Conservation (phyloP, 495 filamentous ascomycete genomes). For the Hypoxylon intermedium region DNA sequence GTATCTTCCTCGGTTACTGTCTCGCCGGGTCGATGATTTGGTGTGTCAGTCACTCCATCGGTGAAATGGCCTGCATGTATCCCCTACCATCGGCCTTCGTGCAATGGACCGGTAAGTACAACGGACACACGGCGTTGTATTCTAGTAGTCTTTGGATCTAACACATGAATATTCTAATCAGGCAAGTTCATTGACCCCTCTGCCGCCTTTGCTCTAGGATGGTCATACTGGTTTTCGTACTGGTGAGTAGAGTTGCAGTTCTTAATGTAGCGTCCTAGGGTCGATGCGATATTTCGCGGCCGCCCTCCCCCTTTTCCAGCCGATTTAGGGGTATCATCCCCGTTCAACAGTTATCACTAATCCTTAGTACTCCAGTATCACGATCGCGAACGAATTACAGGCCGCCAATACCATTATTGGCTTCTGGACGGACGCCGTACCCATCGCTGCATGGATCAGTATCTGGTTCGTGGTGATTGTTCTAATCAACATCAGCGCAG, state of each 20-base stretch:
- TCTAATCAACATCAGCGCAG: slow-evolving; percentile 66
- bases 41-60: slow-evolving; percentile 53
- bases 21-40: slow-evolving; percentile 66
- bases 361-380: slow-evolving; percentile 48
- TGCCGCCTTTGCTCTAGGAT: slow-evolving; percentile 73
- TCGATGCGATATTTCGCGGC: too few species aligned
- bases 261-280: not conserved
- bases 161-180: not conserved
- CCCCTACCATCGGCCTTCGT: slow-evolving; percentile 68
- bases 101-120: slow-evolving; percentile 59
- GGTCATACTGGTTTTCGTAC: slow-evolving; percentile 51
- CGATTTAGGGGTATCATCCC: not conserved
- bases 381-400: slow-evolving; percentile 68
- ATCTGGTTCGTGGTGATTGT: slow-evolving; percentile 71
- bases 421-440: slow-evolving; percentile 62
- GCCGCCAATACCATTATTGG: slow-evolving; percentile 69
- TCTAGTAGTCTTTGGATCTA: too few species aligned
- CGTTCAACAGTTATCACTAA: slow-evolving; percentile 1
- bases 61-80: slow-evolving; percentile 71
- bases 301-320: too few species aligned
- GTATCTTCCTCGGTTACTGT: slow-evolving; percentile 65
- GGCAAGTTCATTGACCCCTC: slow-evolving; percentile 66
- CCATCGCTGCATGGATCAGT: slow-evolving; percentile 60
- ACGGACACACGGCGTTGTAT: not conserved
- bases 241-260: slow-evolving; percentile 6